A percentile compares a stretch with the other conserved stretches of the same genome.
Conservation (phyloP, 2,329 filamentous ascomycete genomes). For the Paraphaeosphaeria sporulosa region DNA sequence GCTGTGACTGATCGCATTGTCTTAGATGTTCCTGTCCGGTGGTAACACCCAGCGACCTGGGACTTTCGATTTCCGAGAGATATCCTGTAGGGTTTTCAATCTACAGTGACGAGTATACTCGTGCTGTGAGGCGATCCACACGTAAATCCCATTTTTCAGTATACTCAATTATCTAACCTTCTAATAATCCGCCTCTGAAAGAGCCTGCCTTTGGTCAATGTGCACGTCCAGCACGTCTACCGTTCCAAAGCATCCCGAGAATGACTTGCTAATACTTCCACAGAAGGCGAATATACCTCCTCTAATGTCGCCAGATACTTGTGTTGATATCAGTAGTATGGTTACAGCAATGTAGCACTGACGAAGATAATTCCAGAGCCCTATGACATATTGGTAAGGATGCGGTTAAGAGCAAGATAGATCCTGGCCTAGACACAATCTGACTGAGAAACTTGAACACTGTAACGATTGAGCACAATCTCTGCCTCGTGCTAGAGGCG, state of each 20-base stretch:
- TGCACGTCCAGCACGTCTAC: too few species aligned
- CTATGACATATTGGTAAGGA: not conserved
- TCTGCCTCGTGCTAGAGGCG: not conserved
- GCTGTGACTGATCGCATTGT: not conserved
- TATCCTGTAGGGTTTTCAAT: not conserved
- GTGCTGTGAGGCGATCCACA: not conserved
- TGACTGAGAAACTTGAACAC: not conserved
- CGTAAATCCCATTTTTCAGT: too few species aligned
- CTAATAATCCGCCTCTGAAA: not conserved
- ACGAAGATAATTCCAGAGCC: not conserved
- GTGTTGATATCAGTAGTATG: not conserved
- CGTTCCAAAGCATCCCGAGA: not conserved
- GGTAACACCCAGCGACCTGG: not conserved
- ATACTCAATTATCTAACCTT: not conserved
- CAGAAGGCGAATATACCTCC: not conserved
- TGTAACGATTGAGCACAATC: not conserved
- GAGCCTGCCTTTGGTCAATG: not conserved
- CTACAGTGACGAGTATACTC: not conserved
- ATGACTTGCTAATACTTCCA: not conserved
- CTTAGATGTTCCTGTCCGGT: not conserved
- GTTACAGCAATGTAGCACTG: not conserved
- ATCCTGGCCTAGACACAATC: not conserved
- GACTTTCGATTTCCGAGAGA: not conserved
- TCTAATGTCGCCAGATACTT: not conserved
- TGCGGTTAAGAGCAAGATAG: not conserved